Evolutionary conservation across 2,329 filamentous ascomycete species (phyloP), one percentile per base, ranked within the genome.

Genomic region (Paramyrothecium sp.): DNA sequence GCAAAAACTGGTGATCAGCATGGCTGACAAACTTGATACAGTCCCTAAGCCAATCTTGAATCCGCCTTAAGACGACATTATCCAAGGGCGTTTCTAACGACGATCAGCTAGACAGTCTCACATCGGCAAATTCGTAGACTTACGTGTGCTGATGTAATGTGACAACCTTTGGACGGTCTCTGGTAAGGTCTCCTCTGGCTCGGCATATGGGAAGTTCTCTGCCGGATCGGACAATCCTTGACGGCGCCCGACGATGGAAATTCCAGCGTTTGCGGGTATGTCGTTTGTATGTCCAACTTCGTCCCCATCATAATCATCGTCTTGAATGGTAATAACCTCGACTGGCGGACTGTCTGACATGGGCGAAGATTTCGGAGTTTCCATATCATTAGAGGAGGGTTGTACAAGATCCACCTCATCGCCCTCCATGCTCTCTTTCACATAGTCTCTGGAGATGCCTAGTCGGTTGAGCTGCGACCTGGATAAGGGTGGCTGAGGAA

Each of bases 41-140:
- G 17, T 67, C 69, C 8, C 77, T 73, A 22, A 86, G 74, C 83
- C 84, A 88, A 7, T 70, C 68, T 19, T 75, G 71, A 16, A 88
- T 57, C 53, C 71, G 71, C 19, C 70, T 64, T 20, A 85, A 67
- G 22, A 80, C 73, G 13, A 75, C 71, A 19, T 78, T 75, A 33
- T 81, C 79, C 61, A 77, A 67, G 3, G 72, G 57, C 13, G 69
- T 63, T 62, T 81, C 78, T 82, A 33, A 54, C 7, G 41, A 19
- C 38, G 54, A 60, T 74, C 61, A 75, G 69, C 54, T 3, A 17
- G 30, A 59, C 20, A 59, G 26, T 22, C 55, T 17, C 13, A 17
- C 12, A 11, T 22, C 11, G 34, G 10, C 7, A 11, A 38, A 20
- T 12, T 4, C 10, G 22, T 26, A 51, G 22, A 57, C 67, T 65